phyloP scores from a whole-genome alignment of 2,329 filamentous ascomycete species.

The Trichoderma atrobrunneum region DNA sequence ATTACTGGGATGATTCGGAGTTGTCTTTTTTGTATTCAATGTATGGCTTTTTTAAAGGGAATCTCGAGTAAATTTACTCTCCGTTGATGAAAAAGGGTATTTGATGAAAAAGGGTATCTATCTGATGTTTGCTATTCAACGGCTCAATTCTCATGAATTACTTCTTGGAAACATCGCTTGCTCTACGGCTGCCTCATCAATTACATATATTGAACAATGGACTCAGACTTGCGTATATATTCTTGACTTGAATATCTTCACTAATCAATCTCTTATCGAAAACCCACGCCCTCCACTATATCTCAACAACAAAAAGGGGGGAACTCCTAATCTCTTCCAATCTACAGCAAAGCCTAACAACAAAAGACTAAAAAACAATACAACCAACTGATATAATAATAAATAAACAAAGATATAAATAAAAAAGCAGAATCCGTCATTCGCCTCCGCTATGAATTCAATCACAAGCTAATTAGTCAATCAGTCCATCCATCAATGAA shows the following conservation, averaged over 20 bases:
- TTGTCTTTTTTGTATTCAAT: background rate
- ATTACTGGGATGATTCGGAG: slow-evolving; percentile 43
- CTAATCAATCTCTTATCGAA: background rate
- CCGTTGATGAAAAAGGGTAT: background rate
- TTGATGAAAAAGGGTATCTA: too few species aligned
- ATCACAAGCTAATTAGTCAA: slow-evolving; percentile 16
- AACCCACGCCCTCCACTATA: too few species aligned
- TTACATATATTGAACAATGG: background rate
- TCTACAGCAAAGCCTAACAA: background rate
- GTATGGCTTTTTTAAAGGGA: background rate
- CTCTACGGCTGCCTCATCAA: background rate
- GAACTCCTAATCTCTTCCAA: background rate
- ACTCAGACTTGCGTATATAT: background rate
- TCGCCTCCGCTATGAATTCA: slow-evolving; percentile 36
- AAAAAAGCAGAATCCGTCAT: slow-evolving; percentile 26
- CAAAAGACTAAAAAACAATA: background rate
- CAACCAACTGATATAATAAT: background rate
- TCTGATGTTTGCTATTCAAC: background rate
- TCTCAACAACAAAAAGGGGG: too few species aligned
- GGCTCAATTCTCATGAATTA: background rate
- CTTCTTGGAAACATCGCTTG: background rate
- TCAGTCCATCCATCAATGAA: background rate
- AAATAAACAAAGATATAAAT: slow-evolving; percentile 1
- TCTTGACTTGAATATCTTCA: background rate
- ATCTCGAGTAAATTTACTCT: background rate